Evolutionary conservation across 1,139 yeast genomes (phyloP).

Genomic region (Yamadazyma sp.): DNA sequence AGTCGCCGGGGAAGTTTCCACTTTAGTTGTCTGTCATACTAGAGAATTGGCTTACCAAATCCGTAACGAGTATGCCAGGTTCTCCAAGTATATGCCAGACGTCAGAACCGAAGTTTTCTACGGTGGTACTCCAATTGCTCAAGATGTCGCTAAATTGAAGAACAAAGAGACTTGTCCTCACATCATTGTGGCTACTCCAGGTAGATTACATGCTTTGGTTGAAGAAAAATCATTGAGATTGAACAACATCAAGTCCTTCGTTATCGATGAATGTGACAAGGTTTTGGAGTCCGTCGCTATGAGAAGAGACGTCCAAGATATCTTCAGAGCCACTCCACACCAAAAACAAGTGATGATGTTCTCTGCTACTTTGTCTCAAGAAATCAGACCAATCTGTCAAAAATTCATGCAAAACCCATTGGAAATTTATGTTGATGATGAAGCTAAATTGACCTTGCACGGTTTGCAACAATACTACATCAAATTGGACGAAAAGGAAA

Average conservation of each 20-base stretch:
- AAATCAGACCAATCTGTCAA: constrained; percentile 95
- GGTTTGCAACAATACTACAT: constrained; percentile 97
- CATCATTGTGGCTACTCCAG: constrained; percentile 97
- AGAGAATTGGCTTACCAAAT: constrained; percentile 99
- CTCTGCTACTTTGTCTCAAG: constrained; percentile 92
- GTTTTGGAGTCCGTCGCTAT: constrained; percentile 88
- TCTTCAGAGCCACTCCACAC: constrained; percentile 96
- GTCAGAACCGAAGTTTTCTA: constrained; percentile 95
- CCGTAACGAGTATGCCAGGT: constrained; percentile 95
- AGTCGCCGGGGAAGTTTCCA: constrained; percentile 93
- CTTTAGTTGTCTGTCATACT: constrained; percentile 94
- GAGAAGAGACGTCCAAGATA: constrained; percentile 99
- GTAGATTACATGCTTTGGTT: constrained; percentile 92
- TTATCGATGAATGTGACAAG: constrained; percentile 97
- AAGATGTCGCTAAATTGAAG: constrained; percentile 85
- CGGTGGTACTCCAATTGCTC: constrained; percentile 89
- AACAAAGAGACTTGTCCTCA: constrained; percentile 95
- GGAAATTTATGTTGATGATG: constrained; percentile 97
- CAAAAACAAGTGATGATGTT: constrained; percentile 99
- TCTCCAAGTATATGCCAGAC: constrained; percentile 98
- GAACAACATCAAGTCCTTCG: constrained; percentile 89
- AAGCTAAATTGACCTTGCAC: constrained; percentile 94
- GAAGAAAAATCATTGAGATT: constrained; percentile 88
- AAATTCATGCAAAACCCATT: constrained; percentile 97
- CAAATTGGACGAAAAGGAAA: constrained; percentile 86